Evolutionary conservation across 2,329 filamentous ascomycete species (phyloP), one percentile per base, ranked within the genome.

Genomic region (Calonectria multiphialidica): DNA sequence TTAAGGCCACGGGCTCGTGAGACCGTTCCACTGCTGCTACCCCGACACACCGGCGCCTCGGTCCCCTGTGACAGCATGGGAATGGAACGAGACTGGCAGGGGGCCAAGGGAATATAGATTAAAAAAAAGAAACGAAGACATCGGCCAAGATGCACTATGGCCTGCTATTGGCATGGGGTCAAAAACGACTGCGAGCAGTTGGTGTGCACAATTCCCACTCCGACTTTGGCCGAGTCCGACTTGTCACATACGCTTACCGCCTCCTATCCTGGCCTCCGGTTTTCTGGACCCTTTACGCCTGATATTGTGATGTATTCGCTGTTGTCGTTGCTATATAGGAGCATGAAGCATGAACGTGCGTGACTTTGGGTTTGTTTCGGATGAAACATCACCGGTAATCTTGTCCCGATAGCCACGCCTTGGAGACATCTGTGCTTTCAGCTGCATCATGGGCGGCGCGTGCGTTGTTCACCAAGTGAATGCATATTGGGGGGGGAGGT

Each of bases 151-250:
- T 25, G 69, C 37, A 23, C 35, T 30, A 66, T 65, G 64, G 68
- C 37, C 50, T 62, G 66, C 65, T 35, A 65, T 53, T 40, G 68
- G 55, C 49, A 61, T 66, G 66, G 65, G 59, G 35, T 45, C 53
- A 66, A 28, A 50, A 62, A 45, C 3, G 44, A 62, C 23, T 5
- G 21, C 23, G 23, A 65, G 21, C 8, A 61, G 18, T 59, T 63
- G 53, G 65, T 13, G 28, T 59, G 45, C 55, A 63, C 30, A 61
- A 70, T 65, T 65, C 57, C 63, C 37, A 74, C 68, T 74, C 77
- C 77, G 77, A 68, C 72, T 78, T 79, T 79, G 77, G 73, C 77
- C 77, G 77, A 78, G 66, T 37, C 23, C 40, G 72, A 70, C 66
- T 71, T 49, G 33, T 68, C 71, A 63, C 68, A 66, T 66, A 53